Evolutionary conservation across 164 flowering plant species (phyloP).

Genomic region (Macadamia integrifolia): DNA sequence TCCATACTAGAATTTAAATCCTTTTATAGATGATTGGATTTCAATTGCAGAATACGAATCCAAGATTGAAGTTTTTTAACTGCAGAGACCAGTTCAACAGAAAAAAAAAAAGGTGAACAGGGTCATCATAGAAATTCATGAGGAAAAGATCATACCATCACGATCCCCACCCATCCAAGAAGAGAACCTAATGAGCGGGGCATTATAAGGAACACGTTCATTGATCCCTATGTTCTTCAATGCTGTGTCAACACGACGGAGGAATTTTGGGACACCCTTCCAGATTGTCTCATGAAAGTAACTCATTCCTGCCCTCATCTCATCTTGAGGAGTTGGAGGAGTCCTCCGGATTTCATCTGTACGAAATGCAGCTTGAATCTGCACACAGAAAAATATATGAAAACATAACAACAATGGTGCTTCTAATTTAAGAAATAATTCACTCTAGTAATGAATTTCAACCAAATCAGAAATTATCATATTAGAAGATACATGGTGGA

Average conservation of each 20-base stretch:
- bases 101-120: neutral
- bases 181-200: conserved; percentile 92
- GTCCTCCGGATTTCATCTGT: conserved; percentile 97
- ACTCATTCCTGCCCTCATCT: conserved; percentile 99
- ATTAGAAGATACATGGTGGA: too few species aligned
- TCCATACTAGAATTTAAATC: too few species aligned
- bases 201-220: conserved; percentile 96
- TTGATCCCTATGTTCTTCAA: conserved; percentile 91
- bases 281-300: conserved; percentile 98
- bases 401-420: conserved; percentile 2
- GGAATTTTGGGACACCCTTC: conserved; percentile 95
- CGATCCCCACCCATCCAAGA: conserved; percentile 99
- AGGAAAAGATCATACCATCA: conserved; percentile 59
- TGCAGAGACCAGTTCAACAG: too few species aligned
- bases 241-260: conserved; percentile 97
- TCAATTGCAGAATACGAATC: too few species aligned
- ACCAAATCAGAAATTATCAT: neutral
- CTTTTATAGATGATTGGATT: too few species aligned
- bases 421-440: conserved; percentile 2
- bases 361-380: conserved; percentile 99
- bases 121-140: neutral
- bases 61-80: too few species aligned
- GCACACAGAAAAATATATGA: conserved; percentile 12
- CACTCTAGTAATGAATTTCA: neutral
- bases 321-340: conserved; percentile 99